Base-by-base conservation (phyloP, 2,329 filamentous ascomycete species). In the Diaporthe humulicola region DNA sequence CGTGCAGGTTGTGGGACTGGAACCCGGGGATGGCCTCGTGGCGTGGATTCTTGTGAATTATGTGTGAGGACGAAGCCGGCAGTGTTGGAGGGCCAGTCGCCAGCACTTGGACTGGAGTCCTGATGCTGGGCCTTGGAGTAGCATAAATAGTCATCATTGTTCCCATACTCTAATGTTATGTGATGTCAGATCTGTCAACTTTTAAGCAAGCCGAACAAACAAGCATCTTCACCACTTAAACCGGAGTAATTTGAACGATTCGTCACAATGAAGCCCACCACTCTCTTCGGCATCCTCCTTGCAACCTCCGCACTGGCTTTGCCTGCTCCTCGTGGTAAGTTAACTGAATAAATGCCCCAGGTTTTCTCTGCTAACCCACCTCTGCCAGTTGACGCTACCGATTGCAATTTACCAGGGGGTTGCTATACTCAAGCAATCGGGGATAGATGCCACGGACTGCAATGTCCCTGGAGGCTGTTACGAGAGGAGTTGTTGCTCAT, bases 211-310 rank as follows among this genome's bases (percentile, higher is more conserved):
- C 36, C 3, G 12, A 61, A 40, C n/a, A 19, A 58, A 28, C 7
- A 17, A 12, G 1, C 5, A 28, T 45, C 3, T 61, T 22, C 9
- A 22, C 38, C 38, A 61, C 38, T 45, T 45, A 4, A 30, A 12
- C 4, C 10, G 25, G 14, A 42, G 22, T 15, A 14, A 12, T 22
- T 14, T 22, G 6, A 42, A 6, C 6, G 40, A 60, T 0, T 5
- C n/a, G 19, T 10, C 17, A 54, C 1, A 30, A 74, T 74, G 72
- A 61, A 74, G 42, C 36, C 36, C 7, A 33, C 45, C n/a, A 9
- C 66, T 19, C 28, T 74, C 28, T 6, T 70, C 61, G 50, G 64
- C 42, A 30, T 64, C n/a, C 33, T 74, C 64, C 64, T 74, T 56
- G n/a, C 60, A 28, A n/a, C 54, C 10, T 38, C 66, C 17, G 56